Base-by-base conservation (phyloP, 306 rosid species). In the Cicer bijugum region DNA sequence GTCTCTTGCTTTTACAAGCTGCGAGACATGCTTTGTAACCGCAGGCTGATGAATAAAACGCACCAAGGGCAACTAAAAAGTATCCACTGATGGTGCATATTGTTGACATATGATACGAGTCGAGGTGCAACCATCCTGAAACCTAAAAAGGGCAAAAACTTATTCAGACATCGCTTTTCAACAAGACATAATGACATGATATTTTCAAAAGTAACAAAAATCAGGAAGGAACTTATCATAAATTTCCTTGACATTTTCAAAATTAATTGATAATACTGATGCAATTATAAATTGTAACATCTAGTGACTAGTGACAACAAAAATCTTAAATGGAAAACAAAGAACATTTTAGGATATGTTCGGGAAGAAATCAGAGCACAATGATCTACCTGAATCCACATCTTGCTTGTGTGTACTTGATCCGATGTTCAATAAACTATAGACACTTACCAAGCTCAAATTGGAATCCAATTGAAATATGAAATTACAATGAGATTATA, bases 131-230 rank as follows among this genome's bases (percentile, higher is more conserved):
- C 58, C 66, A 16, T 45, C 59, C 6, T n/a, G 67, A 62, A 28
- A 52, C 35, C 51, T 62, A 59, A 64, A 43, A 72, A 0, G 68
- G 5, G 15, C 60, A 33, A 33, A 55, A 61, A n/a, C n/a, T 9
- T 11, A 39, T 11, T 62, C 4, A 69, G 47, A 68, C 45, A 38
- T 28, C 39, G 62, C 70, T 19, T 77, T n/a, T 15, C 14, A 69
- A 48, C 14, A 71, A 44, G 28, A 78, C 23, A 60, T 7, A 8
- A 20, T 43, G 20, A 62, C n/a, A 61, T 50, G 14, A 50, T 17
- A 78, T 57, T n/a, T 77, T 69, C 63, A 8, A 4, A 58, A 9
- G 42, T 14, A 77, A 57, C 12, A 50, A 47, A 69, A 47, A 77
- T 1, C 1, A 33, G 38, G 44, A 46, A 69, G 63, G 33, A 58